Base-by-base conservation (phyloP, 208 protist species). In the Plasmodiophora brassicae region DNA sequence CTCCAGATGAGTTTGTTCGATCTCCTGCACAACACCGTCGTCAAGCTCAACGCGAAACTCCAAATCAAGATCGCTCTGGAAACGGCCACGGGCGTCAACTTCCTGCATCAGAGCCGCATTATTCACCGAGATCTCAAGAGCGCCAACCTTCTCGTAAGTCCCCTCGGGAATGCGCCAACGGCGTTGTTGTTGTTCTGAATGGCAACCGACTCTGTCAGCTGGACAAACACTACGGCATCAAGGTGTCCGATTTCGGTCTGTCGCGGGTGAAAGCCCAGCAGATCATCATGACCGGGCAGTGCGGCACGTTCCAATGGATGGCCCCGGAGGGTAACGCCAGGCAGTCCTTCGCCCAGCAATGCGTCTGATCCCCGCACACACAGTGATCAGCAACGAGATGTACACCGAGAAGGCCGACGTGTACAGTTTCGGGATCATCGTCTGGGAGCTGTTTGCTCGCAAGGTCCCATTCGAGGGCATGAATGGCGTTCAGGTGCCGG, bases 381-480 rank as follows among this genome's bases (percentile, higher is more conserved):
- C 41, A 78, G 65, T 78, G 10, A 32, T 78, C 65, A 78, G 65
- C 65, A 78, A 78, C 41, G 28, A 88, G 54, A 53, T 86, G 84
- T 90, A 90, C 43, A 89, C 72, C 25, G 57, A 39, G 0, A 90
- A 90, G 84, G 88, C 88, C 46, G 88, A 90, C 35, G 85, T 88
- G 14, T 90, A 90, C 46, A 83, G 36, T 60, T 28, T 89, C 1
- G 72, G 84, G 10, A 84, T 90, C 8, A 71, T 88, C 35, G 39
- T 90, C 28, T 90, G 72, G 84, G 72, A 90, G 45, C 1, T 88
- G 5, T 8, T 72, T 1, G 41, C 84, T 10, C 22, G 45, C 10
- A 28, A 90, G 46, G n/a, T 78, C 41, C 65, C 65, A 44, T 78
- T 78, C 41, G 65, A 78, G 41, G 65, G 14, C 10, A 78, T 78